These are phyloP conservation scores for Phragmites australis DNA, from an alignment of 176 grass and related monocot genomes.

Conservation along the genomic window DNA sequence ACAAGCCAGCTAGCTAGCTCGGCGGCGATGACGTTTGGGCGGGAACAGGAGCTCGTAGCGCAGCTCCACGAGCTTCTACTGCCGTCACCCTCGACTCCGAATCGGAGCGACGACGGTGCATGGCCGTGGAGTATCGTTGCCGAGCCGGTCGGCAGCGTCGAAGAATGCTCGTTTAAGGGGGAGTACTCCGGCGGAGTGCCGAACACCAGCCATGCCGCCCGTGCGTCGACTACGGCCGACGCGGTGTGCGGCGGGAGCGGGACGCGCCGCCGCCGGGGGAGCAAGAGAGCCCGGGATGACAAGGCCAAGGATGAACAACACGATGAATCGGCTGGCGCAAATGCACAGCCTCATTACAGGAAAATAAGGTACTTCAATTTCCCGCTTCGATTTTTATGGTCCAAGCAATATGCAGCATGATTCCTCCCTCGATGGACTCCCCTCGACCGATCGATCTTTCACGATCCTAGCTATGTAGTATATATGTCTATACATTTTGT, in stretches of 20 bases:
- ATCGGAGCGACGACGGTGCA: no score
- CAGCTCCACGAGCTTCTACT: constrained; percentile 23
- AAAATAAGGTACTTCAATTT: neutral
- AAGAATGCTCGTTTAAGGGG: neutral
- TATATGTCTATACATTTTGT: no score
- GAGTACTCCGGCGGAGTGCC: neutral
- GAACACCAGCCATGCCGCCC: no score
- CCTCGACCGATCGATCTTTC: no score
- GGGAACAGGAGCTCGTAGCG: constrained; percentile 34
- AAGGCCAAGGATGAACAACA: neutral
- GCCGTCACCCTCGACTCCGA: neutral
- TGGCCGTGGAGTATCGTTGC: no score
- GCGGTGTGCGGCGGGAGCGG: neutral
- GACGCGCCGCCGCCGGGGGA: neutral
- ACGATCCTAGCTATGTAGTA: no score
- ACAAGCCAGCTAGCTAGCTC: no score
- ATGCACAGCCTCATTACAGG: neutral
- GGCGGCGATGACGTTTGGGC: neutral
- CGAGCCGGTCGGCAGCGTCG: neutral
- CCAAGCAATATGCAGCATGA: no score
- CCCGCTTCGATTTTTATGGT: neutral
- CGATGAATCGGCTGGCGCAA: neutral
- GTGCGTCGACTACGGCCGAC: neutral
- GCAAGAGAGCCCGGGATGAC: constrained; percentile 3
- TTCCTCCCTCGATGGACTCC: no score